Conservation (phyloP, 768 basidiomycete species). For the Auricularia auricula-judae region DNA sequence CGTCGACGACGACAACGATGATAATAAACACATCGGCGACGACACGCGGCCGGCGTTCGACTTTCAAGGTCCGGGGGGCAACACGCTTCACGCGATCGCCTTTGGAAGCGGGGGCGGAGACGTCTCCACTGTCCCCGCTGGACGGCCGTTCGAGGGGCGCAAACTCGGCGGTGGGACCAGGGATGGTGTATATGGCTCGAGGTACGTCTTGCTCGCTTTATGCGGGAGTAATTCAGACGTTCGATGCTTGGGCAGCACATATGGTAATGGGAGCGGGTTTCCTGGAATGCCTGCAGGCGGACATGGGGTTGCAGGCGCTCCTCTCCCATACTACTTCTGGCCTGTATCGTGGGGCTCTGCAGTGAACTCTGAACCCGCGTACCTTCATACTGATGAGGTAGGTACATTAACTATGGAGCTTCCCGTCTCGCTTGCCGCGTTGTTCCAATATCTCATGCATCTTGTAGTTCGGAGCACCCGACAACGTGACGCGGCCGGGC, state of each 20-base stretch:
- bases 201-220: constrained; percentile 21
- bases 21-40: too few species aligned
- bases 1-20: too few species aligned
- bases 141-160: constrained; percentile 29
- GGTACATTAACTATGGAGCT: neutral
- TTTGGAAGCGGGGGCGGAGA: too few species aligned
- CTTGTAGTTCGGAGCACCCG: too few species aligned
- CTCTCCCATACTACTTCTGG: constrained; percentile 61
- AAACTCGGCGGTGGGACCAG: constrained; percentile 41
- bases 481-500: too few species aligned
- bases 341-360: constrained; percentile 40
- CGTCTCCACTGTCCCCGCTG: constrained; percentile 27
- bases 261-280: constrained; percentile 57
- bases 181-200: constrained; percentile 30
- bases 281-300: constrained; percentile 12
- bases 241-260: constrained; percentile 25
- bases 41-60: too few species aligned
- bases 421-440: neutral
- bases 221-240: neutral
- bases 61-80: too few species aligned
- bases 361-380: constrained; percentile 17
- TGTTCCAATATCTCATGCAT: too few species aligned
- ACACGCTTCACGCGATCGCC: too few species aligned
- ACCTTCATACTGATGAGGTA: constrained; percentile 34
- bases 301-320: constrained; percentile 36